A percentile compares a stretch with the other conserved stretches of the same genome.
Evolutionary conservation across 345 rosid species (phyloP).

Genomic region (Leavenworthia alabamica): DNA sequence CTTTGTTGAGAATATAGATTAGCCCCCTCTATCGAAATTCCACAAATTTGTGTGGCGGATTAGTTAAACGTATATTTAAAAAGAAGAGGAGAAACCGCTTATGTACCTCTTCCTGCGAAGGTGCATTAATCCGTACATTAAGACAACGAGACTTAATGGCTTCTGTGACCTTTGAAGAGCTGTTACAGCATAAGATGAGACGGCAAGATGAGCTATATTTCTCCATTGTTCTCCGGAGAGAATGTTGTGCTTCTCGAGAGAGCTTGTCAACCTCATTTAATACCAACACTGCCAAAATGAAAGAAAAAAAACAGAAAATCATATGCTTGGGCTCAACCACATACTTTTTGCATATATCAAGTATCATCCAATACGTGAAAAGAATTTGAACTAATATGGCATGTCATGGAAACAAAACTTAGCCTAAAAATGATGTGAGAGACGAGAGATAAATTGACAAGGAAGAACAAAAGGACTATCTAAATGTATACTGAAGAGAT

Average conservation of each 20-base stretch:
- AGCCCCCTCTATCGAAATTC: not conserved
- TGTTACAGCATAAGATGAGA: slow-evolving; percentile 86
- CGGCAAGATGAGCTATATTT: slow-evolving; percentile 88
- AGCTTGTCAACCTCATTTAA: slow-evolving; percentile 99
- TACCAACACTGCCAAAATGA: slow-evolving; percentile 57
- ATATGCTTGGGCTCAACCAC: too few species aligned
- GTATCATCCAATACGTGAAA: too few species aligned
- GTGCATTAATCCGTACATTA: slow-evolving; percentile 79
- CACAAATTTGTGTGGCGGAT: not conserved
- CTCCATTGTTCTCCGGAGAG: slow-evolving; percentile 98
- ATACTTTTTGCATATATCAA: too few species aligned
- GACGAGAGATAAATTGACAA: not conserved
- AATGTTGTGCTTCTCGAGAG: slow-evolving; percentile 97
- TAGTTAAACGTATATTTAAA: not conserved
- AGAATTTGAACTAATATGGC: not conserved
- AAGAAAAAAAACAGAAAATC: not conserved
- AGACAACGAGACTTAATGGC: slow-evolving; percentile 98
- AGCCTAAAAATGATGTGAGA: not conserved
- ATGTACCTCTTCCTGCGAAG: slow-evolving; percentile 74
- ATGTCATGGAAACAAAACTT: not conserved
- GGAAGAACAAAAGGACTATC: too few species aligned
- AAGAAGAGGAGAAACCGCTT: not conserved
- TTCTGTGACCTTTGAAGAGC: slow-evolving; percentile 92
- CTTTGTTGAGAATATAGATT: not conserved
- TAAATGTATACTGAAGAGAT: too few species aligned